phyloP scores from a whole-genome alignment of 2,329 filamentous ascomycete species.

The Trichoderma atroviride region DNA sequence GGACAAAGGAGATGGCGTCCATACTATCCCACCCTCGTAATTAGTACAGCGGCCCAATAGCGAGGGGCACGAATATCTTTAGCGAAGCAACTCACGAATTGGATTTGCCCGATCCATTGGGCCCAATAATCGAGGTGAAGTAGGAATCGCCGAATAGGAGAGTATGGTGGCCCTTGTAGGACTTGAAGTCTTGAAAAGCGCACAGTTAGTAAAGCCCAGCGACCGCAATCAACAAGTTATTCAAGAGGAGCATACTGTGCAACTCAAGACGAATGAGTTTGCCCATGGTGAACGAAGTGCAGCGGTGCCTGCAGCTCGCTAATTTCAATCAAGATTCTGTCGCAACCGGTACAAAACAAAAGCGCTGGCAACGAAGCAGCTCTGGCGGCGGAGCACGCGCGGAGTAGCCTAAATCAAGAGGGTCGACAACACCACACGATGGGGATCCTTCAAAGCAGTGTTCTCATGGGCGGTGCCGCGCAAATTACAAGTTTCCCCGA shows the following conservation, averaged over 20 bases:
- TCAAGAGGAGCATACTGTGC: constrained; percentile 66
- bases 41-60: background rate
- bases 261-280: constrained; percentile 95
- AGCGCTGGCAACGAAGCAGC: background rate
- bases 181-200: constrained; percentile 81
- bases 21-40: constrained; percentile 61
- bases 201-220: background rate
- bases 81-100: constrained; percentile 71
- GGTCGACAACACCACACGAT: constrained; percentile 18
- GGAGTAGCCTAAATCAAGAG: background rate
- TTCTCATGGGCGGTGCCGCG: constrained; percentile 21
- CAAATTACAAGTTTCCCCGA: constrained; percentile 3
- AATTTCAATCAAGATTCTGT: background rate
- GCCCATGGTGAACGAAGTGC: constrained; percentile 69
- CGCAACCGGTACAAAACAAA: background rate
- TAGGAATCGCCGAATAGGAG: constrained; percentile 96
- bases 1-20: constrained; percentile 98
- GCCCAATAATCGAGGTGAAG: constrained; percentile 98
- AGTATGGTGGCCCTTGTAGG: constrained; percentile 94
- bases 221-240: background rate
- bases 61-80: no score
- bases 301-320: background rate
- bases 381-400: constrained; percentile 21
- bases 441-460: background rate
- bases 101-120: constrained; percentile 99